Percentiles rank a stretch among this genome's conserved stretches.
These are phyloP conservation scores for Rhododendron griersonianum DNA, from an alignment of 148 eudicot genomes.

Conservation along the genomic window DNA sequence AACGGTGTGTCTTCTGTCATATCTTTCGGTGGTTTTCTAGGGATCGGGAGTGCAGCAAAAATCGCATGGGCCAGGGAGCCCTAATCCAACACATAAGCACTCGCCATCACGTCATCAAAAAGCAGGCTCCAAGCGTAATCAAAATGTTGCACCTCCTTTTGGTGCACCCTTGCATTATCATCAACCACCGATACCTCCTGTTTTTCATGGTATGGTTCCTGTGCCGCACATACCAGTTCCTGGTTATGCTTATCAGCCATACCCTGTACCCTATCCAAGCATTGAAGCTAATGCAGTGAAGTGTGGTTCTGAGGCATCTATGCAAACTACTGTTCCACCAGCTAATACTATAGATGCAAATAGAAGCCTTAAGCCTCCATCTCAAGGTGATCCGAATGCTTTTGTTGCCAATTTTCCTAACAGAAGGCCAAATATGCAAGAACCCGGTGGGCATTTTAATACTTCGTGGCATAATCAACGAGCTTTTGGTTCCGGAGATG, in stretches of 20 bases:
- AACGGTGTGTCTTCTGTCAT: background rate
- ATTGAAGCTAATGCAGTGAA: constrained; percentile 40
- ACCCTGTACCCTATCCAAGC: constrained; percentile 41
- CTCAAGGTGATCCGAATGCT: constrained; percentile 35
- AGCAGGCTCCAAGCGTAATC: constrained; percentile 57
- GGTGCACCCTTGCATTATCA: constrained; percentile 55
- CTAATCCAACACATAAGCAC: constrained; percentile 49
- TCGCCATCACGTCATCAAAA: constrained; percentile 45
- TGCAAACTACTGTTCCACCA: constrained; percentile 49
- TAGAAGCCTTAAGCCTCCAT: constrained; percentile 34
- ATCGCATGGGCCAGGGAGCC: constrained; percentile 31
- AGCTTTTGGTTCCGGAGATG: constrained; percentile 17
- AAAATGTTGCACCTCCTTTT: constrained; percentile 48
- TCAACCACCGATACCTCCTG: constrained; percentile 47
- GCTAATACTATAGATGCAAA: constrained; percentile 32
- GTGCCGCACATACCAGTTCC: constrained; percentile 36
- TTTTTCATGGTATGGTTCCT: constrained; percentile 50
- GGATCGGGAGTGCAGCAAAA: constrained; percentile 44
- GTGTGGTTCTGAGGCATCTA: constrained; percentile 41
- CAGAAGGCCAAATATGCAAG: constrained; percentile 48
- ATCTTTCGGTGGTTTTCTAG: constrained; percentile 27
- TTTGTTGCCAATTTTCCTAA: constrained; percentile 32
- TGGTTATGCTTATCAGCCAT: constrained; percentile 60
- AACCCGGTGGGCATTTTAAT: constrained; percentile 41
- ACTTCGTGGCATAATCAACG: constrained; percentile 25